Conservation (phyloP, 2,329 filamentous ascomycete species). For the Talaromyces verruculosus region DNA sequence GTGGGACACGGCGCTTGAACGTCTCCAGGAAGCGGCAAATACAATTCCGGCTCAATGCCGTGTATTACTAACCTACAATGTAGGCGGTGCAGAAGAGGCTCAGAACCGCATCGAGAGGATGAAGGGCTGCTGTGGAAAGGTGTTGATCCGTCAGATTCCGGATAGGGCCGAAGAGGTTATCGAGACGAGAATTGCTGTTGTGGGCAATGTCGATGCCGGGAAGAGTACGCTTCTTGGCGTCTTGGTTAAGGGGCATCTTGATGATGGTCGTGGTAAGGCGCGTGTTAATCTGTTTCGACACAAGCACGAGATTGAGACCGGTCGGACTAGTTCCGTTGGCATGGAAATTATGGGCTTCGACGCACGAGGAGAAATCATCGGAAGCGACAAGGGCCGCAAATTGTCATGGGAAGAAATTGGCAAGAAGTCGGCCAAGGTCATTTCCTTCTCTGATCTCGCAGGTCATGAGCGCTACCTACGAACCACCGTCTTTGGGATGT, state of each 20-base stretch:
- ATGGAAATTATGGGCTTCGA: constrained; percentile 99
- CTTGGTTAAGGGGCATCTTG: constrained; percentile 88
- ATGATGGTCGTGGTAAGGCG: constrained; percentile 90
- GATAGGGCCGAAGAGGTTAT: constrained; percentile 80
- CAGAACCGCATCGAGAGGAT: constrained; percentile 64
- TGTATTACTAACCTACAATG: constrained; percentile 84
- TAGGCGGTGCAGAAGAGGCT: constrained; percentile 74
- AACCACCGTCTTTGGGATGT: constrained; percentile 91
- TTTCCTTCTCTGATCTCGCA: constrained; percentile 91
- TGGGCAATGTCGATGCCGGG: constrained; percentile 95
- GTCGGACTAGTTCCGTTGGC: constrained; percentile 90
- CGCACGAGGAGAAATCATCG: constrained; percentile 76
- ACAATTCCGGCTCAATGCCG: constrained; percentile 71
- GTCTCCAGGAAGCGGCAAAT: constrained; percentile 65
- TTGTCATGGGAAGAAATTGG: constrained; percentile 98
- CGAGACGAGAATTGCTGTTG: constrained; percentile 93
- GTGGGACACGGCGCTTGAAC: constrained; percentile 70
- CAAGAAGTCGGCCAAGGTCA: constrained; percentile 89
- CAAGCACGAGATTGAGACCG: constrained; percentile 96
- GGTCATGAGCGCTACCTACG: constrained; percentile 94
- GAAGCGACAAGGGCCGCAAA: constrained; percentile 78
- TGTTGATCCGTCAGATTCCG: constrained; percentile 76
- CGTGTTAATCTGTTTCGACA: constrained; percentile 95
- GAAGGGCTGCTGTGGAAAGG: constrained; percentile 76
- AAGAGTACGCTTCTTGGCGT: constrained; percentile 97